phyloP scores from a whole-genome alignment of 108 stramenopile species.

The Stephanodiscus triporus region DNA sequence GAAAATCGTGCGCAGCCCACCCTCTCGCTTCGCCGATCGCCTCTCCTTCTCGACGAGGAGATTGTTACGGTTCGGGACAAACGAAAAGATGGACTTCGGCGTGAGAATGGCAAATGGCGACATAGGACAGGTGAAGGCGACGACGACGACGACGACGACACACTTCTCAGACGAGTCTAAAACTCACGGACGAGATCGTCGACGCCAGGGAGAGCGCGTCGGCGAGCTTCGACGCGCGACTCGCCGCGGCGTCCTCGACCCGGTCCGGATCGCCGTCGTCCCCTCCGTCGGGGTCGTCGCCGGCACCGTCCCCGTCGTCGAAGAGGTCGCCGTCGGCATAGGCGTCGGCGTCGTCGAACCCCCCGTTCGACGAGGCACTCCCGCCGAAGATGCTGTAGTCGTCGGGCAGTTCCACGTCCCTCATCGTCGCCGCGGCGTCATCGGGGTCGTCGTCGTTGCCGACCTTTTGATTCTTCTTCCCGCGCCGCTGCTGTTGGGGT shows the following conservation, averaged over 20 bases:
- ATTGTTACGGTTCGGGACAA: too few relatives aligned
- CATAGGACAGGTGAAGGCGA: too few relatives aligned
- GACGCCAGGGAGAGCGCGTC: slow-evolving; percentile 39
- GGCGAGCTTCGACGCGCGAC: slow-evolving; percentile 23
- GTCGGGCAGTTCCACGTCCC: slow-evolving; percentile 32
- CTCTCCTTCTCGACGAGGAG: too few relatives aligned
- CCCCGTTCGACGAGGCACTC: slow-evolving; percentile 6
- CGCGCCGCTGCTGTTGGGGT: slow-evolving; percentile 4
- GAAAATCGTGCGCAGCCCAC: slow-evolving; percentile 57
- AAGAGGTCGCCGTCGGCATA: too few relatives aligned
- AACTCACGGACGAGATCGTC: neutral
- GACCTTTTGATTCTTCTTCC: slow-evolving; percentile 4
- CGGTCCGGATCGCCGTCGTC: neutral
- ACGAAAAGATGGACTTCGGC: too few relatives aligned
- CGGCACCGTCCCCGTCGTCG: slow-evolving; percentile 7
- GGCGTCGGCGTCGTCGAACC: slow-evolving; percentile 3
- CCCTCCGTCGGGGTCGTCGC: neutral
- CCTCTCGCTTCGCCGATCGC: slow-evolving; percentile 67
- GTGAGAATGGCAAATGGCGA: too few relatives aligned
- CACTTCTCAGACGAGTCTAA: too few relatives aligned
- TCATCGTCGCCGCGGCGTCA: slow-evolving; percentile 4
- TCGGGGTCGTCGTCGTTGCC: slow-evolving; percentile 12
- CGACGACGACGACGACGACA: too few relatives aligned
- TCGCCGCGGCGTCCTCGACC: slow-evolving; percentile 8
- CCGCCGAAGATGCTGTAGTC: slow-evolving; percentile 36